These are phyloP conservation scores for Barnettozyma californica DNA, from an alignment of 805 yeast species.

Conservation along the genomic window DNA sequence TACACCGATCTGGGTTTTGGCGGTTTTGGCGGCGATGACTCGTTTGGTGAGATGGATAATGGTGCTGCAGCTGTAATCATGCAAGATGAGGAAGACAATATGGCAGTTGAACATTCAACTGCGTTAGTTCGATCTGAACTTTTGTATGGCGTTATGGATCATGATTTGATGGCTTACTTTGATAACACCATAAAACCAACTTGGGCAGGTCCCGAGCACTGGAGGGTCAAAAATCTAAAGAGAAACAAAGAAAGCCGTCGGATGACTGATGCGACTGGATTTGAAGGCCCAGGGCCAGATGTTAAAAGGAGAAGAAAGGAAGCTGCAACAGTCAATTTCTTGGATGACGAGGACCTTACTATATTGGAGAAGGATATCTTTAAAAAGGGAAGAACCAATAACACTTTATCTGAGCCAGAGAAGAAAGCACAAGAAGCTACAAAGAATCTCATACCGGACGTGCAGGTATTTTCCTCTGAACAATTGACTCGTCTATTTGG, in stretches of 20 bases:
- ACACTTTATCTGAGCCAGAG: slow-evolving; percentile 3
- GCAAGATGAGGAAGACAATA: slow-evolving; percentile 15
- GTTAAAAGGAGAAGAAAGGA: slow-evolving; percentile 33
- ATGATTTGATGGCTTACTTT: slow-evolving; percentile 72
- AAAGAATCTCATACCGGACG: slow-evolving; percentile 61
- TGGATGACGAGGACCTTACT: slow-evolving; percentile 29
- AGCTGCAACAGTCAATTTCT: slow-evolving; percentile 38
- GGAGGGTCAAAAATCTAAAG: slow-evolving; percentile 71
- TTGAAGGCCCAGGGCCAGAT: slow-evolving; percentile 17
- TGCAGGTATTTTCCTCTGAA: slow-evolving; percentile 64
- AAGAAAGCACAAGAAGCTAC: slow-evolving; percentile 30
- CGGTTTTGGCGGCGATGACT: slow-evolving; percentile 22
- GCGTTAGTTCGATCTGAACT: slow-evolving; percentile 20
- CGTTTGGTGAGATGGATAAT: slow-evolving; percentile 16
- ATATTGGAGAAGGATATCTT: slow-evolving; percentile 35
- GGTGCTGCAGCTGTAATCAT: slow-evolving; percentile 21
- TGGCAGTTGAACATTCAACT: slow-evolving; percentile 12
- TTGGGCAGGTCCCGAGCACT: slow-evolving; percentile 93
- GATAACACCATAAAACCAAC: slow-evolving; percentile 62
- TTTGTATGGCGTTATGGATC: slow-evolving; percentile 39
- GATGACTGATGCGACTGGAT: slow-evolving; percentile 1
- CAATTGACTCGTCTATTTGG: slow-evolving; percentile 61
- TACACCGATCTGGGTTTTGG: slow-evolving; percentile 18
- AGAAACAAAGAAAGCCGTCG: slow-evolving; percentile 21
- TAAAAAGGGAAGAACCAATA: slow-evolving; percentile 27